These are phyloP conservation scores for Debaryomyces udenii DNA, from an alignment of 1,139 yeast genomes.

Conservation along the genomic window DNA sequence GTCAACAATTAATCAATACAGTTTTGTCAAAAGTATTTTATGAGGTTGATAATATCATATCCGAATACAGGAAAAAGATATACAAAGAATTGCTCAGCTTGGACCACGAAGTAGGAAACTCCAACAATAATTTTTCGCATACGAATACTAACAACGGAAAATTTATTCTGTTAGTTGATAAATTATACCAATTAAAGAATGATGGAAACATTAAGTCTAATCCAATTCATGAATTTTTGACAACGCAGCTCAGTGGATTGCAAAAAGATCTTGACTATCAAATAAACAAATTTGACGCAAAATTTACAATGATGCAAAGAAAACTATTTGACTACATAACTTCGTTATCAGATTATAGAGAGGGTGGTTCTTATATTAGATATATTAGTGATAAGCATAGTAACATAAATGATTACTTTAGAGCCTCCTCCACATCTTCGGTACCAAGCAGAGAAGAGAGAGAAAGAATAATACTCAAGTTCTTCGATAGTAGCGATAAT, in stretches of 20 bases:
- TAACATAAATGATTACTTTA: slow-evolving; percentile 38
- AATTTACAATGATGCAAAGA: slow-evolving; percentile 44
- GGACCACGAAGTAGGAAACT: slow-evolving; percentile 37
- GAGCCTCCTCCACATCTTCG: slow-evolving; percentile 30
- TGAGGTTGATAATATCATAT: slow-evolving; percentile 67
- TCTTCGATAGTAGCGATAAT: slow-evolving; percentile 44
- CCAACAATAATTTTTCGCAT: slow-evolving; percentile 13
- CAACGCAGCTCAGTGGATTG: slow-evolving; percentile 38
- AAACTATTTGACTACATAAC: slow-evolving; percentile 41
- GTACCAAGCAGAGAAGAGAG: slow-evolving; percentile 29
- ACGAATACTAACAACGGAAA: slow-evolving; percentile 27
- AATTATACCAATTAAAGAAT: slow-evolving; percentile 37
- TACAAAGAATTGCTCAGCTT: slow-evolving; percentile 59
- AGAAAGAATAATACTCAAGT: slow-evolving; percentile 33
- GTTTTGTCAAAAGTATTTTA: slow-evolving; percentile 54
- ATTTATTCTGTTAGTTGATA: slow-evolving; percentile 45
- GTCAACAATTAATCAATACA: slow-evolving; percentile 44
- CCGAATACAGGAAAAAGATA: slow-evolving; percentile 61
- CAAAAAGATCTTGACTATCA: slow-evolving; percentile 42
- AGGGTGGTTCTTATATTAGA: slow-evolving; percentile 42
- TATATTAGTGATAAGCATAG: slow-evolving; percentile 46
- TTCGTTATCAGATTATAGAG: slow-evolving; percentile 35
- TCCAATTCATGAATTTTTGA: slow-evolving; percentile 44
- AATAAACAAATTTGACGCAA: slow-evolving; percentile 35
- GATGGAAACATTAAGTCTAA: slow-evolving; percentile 20